These are phyloP conservation scores for Penicillium tannophilum DNA, from an alignment of 495 filamentous ascomycete genomes.

Conservation along the genomic window DNA sequence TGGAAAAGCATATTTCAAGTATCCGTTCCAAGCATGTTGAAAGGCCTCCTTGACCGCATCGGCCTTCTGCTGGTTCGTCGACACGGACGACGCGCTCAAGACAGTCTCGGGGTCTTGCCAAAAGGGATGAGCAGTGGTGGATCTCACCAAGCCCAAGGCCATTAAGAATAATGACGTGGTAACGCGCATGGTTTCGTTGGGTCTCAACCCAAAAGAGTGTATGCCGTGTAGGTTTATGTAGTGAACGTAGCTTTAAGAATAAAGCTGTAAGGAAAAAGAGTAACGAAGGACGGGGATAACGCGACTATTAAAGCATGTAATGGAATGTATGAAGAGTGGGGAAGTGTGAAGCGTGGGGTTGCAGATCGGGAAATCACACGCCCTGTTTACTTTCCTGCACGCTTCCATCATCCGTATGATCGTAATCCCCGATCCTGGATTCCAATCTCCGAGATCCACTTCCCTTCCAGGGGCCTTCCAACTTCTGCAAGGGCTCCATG, in stretches of 20 bases:
- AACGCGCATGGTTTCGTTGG: constrained; percentile 34
- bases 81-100: constrained; percentile 6
- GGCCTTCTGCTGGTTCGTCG: constrained; percentile 42
- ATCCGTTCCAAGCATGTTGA: constrained; percentile 77
- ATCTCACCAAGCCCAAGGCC: constrained; percentile 30
- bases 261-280: constrained; percentile 6
- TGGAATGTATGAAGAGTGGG: constrained; percentile 7
- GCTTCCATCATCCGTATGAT: too few relatives aligned
- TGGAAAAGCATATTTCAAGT: constrained; percentile 77
- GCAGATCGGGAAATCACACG: constrained; percentile 22
- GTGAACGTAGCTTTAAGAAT: not conserved
- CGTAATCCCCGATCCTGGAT: not conserved
- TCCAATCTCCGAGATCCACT: constrained; percentile 9
- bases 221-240: not conserved
- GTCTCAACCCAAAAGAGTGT: constrained; percentile 1
- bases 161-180: constrained; percentile 30
- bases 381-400: constrained; percentile 7
- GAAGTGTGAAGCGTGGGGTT: constrained; percentile 7
- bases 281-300: constrained; percentile 21
- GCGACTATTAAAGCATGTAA: constrained; percentile 19
- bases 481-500: constrained; percentile 6
- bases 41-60: constrained; percentile 76
- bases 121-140: constrained; percentile 26
- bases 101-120: constrained; percentile 12
- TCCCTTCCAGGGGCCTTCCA: constrained; percentile 2